A percentile compares a stretch with the other conserved stretches of the same genome.
Evolutionary conservation across 352 stramenopile genomes (phyloP).

Genomic region (Pythium sp.): DNA sequence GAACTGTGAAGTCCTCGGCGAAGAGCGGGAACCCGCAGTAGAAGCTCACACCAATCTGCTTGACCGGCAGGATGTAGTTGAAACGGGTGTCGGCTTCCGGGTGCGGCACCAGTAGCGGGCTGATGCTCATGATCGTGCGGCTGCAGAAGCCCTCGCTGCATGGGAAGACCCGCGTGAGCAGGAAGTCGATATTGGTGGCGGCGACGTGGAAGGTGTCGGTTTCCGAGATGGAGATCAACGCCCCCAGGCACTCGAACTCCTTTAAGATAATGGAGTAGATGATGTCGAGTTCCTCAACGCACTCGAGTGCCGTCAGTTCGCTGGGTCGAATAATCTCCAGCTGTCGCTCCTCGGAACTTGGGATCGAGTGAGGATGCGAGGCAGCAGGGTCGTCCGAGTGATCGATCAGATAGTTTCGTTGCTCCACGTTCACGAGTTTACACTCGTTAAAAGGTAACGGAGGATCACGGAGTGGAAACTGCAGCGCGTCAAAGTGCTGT

Average conservation of each 20-base stretch:
- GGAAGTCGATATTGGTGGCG: constrained; percentile 14
- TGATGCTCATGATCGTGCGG: constrained; percentile 13
- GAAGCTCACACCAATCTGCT: constrained; percentile 33
- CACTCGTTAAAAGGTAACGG: constrained; percentile 13
- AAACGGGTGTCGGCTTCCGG: constrained; percentile 18
- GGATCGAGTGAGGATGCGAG: background rate
- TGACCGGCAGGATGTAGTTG: background rate
- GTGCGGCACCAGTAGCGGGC: constrained; percentile 19
- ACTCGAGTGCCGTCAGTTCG: background rate
- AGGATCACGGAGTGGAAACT: background rate
- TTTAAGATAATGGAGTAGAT: constrained; percentile 15
- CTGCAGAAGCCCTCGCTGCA: constrained; percentile 21
- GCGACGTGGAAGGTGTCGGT: constrained; percentile 8
- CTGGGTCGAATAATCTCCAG: constrained; percentile 15
- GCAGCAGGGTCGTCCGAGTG: constrained; percentile 3
- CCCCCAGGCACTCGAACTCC: constrained; percentile 13
- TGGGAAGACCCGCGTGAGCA: constrained; percentile 2
- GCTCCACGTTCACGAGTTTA: constrained; percentile 10
- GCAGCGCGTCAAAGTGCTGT: constrained; percentile 9
- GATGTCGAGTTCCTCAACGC: constrained; percentile 13
- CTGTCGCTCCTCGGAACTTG: constrained; percentile 1
- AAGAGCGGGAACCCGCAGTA: constrained; percentile 77
- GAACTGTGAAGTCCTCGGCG: constrained; percentile 35
- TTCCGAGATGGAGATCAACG: constrained; percentile 15
- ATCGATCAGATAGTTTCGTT: constrained; percentile 14